A percentile compares a stretch with the other conserved stretches of the same genome.
These are phyloP conservation scores for Tricholoma matsutake DNA, from an alignment of 768 basidiomycete species.

Conservation along the genomic window DNA sequence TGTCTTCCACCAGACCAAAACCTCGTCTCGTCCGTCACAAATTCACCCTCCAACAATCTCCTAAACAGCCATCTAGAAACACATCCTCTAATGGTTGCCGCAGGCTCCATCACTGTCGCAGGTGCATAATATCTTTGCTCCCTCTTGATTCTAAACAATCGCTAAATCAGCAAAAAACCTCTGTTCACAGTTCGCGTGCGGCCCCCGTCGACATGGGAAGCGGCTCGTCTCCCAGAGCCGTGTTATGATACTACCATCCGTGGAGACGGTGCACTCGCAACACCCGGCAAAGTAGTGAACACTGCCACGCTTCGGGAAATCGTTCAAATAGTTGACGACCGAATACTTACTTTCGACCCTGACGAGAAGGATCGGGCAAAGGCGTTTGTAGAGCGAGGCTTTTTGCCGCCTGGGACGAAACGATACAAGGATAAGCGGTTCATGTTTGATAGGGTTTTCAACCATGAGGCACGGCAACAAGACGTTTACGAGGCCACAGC, in stretches of 20 bases:
- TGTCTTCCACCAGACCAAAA: slow-evolving; percentile 6
- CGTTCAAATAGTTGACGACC: slow-evolving; percentile 89
- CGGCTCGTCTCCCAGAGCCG: slow-evolving; percentile 76
- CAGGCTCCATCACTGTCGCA: slow-evolving; percentile 86
- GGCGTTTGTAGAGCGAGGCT: slow-evolving; percentile 82
- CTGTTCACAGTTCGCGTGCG: slow-evolving; percentile 75
- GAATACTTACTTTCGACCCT: slow-evolving; percentile 94
- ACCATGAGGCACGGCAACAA: slow-evolving; percentile 74
- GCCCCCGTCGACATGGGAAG: slow-evolving; percentile 83
- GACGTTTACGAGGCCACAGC: slow-evolving; percentile 88
- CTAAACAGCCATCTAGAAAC: slow-evolving; percentile 7
- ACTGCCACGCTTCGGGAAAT: slow-evolving; percentile 68
- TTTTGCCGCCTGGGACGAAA: slow-evolving; percentile 82
- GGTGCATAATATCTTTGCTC: slow-evolving; percentile 40
- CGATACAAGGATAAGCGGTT: slow-evolving; percentile 96
- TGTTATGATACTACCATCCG: slow-evolving; percentile 68
- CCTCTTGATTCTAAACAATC: slow-evolving; percentile 13
- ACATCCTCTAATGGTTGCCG: slow-evolving; percentile 60
- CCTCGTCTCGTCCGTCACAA: slow-evolving; percentile 8
- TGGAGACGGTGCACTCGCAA: slow-evolving; percentile 83
- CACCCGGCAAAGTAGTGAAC: slow-evolving; percentile 53
- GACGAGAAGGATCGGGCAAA: slow-evolving; percentile 81
- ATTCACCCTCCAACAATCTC: not conserved
- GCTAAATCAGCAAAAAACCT: slow-evolving; percentile 10
- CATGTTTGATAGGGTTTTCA: slow-evolving; percentile 94